phyloP scores from a whole-genome alignment of 2,329 filamentous ascomycete genomes.

The Botrytis galanthina region DNA sequence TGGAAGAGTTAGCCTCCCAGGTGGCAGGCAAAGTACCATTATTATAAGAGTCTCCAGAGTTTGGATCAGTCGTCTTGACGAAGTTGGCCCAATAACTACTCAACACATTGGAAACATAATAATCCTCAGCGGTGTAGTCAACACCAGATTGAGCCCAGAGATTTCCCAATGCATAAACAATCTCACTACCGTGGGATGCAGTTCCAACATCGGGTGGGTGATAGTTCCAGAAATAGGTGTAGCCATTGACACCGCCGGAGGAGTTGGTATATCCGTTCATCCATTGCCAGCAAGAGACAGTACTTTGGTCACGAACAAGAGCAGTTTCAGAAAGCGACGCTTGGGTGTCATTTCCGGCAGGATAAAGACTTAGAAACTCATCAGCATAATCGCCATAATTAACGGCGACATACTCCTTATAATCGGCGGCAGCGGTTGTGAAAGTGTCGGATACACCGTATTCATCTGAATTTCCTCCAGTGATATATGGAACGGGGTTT shows the following conservation, averaged over 20 bases:
- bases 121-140: not conserved
- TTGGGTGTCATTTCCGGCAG: not conserved
- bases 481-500: not conserved
- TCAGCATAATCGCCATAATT: not conserved
- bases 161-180: not conserved
- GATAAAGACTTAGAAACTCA: not conserved
- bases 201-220: not conserved
- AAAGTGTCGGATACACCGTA: not conserved
- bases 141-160: not conserved
- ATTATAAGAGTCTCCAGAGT: not conserved
- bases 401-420: not conserved
- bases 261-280: not conserved
- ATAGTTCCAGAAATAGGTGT: not conserved
- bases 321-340: not conserved
- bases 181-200: not conserved
- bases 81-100: not conserved
- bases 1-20: not conserved
- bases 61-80: not conserved
- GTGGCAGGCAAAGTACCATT: not conserved
- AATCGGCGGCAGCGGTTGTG: not conserved
- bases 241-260: not conserved
- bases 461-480: not conserved
- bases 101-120: not conserved
- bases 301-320: not conserved
- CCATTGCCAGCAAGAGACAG: not conserved